Base-by-base conservation (phyloP, 176 grass and related monocot species). In the Paspalum notatum region DNA sequence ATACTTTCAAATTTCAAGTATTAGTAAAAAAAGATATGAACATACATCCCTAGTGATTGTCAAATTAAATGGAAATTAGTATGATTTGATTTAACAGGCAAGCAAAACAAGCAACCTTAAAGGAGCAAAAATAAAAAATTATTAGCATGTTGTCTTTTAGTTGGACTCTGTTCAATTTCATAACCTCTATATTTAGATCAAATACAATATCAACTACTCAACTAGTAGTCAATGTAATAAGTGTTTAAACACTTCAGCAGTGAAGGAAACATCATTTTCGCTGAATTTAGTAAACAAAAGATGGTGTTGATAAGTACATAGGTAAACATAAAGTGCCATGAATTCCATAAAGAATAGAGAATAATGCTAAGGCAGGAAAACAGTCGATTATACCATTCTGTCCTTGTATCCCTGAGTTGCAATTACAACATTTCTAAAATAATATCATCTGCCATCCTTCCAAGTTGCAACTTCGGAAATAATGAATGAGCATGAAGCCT, bases 41-140 rank as follows among this genome's bases (percentile, higher is more conserved):
- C 26, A 65, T 51, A 65, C 25, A 78, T 21, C 26, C 8, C 64
- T 20, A 2, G 10, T 21, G 75, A 21, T 47, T 63, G 45, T n/a
- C 17, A 27, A 64, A 56, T 43, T 58, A 75, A 58, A 75, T 75
- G 43, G 57, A 62, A 59, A 61, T 39, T 61, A 79, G 27, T 24
- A 65, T 18, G 9, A 53, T 9, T 47, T 62, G 46, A 53, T 53
- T 66, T 42, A 12, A 11, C 12, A 67, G 49, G 3, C 44, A 52
- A 56, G 51, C 14, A 42, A 69, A 58, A 69, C 11, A 22, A 48
- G 15, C 10, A 27, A 1, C 24, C 66, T 69, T 27, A 48, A 58
- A 70, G 41, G 68, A 70, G 42, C 9, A 63, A 49, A 20, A 49
- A 10, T 77, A 3, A 37, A 10, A 20, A 12, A 62, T 14, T 41